Evolutionary conservation across 1,284 basidiomycete species (phyloP), one percentile per base, ranked within the genome.

Genomic region (Ustilago loliicola): DNA sequence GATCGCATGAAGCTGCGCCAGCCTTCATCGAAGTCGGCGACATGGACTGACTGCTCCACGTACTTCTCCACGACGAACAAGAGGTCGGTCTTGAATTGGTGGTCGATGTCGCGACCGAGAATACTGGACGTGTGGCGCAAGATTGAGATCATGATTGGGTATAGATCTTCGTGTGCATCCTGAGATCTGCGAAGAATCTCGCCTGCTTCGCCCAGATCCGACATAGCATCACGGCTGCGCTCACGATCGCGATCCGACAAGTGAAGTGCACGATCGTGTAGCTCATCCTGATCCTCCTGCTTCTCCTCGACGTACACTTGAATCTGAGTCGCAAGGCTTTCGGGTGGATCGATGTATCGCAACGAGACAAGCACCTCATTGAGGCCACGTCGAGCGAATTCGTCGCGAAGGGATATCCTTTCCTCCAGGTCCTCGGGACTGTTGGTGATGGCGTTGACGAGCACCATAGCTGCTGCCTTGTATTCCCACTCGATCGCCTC

Each of bases 281-380:
- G 89, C 62, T 95, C 93, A 83, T 93, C 91, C 84, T 94, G 92
- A 85, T 96, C 94, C 77, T 95, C 94, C 57, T 92, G 93, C 80
- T 94, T 93, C 85, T 95, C 94, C 76, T 96, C 94, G 0, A 90
- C 90, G 80, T 94, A 96, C 19, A 94, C 89, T 73, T 93, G 90
- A 7, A 95, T 88, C 80, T 96, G 94, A 0, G 89, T 92, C 19
- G 92, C 83, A 32, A 95, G 87, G 1, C 87, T 86, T 51, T 94
- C 93, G 13, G 94, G 93, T 1, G 93, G 93, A 78, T 91, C 90
- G 50, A 92, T 88, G 80, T 94, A 93, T 72, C 91, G 90, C 6
- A 95, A 87, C 2, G 90, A 94, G 61, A 93, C 92, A 62, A 95
- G 90, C 27, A 90, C 90, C 84, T 95, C 93, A 81, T 94, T 93